Evolutionary conservation across 176 grass and related monocot species (phyloP).

Genomic region (Avena insularis): DNA sequence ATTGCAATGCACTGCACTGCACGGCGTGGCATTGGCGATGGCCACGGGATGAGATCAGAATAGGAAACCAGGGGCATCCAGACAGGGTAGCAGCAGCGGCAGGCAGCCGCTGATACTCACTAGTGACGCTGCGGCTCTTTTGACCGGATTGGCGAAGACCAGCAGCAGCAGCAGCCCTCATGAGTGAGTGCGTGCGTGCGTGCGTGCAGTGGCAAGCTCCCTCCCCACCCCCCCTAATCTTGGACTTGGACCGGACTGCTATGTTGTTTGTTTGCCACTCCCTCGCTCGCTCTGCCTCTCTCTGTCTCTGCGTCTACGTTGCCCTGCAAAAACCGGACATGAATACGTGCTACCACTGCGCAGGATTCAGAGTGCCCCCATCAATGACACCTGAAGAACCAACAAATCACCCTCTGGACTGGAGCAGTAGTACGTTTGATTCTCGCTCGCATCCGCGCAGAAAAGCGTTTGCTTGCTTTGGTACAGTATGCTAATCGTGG

Average conservation of each 20-base stretch:
- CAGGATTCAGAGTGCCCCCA: too few species aligned
- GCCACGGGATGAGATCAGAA: conserved; percentile 18
- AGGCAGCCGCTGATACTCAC: not conserved
- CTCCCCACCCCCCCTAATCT: not conserved
- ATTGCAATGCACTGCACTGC: not conserved
- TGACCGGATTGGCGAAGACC: conserved; percentile 49
- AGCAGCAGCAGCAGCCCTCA: not conserved
- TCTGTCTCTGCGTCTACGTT: not conserved
- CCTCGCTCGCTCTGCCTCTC: not conserved
- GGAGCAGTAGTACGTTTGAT: not conserved
- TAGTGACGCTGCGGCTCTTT: conserved; percentile 31
- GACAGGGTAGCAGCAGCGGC: not conserved
- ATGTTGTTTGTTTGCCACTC: conserved; percentile 36
- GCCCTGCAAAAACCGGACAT: not conserved
- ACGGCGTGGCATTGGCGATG: not conserved
- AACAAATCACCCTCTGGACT: not conserved
- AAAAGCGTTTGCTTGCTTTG: not conserved
- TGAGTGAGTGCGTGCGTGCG: not conserved
- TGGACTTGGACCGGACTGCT: conserved; percentile 46
- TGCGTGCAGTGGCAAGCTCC: too few species aligned
- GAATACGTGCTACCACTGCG: not conserved
- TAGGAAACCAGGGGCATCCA: conserved; percentile 25
- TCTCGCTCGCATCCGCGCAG: not conserved
- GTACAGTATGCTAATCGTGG: not conserved
- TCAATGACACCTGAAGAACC: not conserved